Base-by-base conservation (phyloP, 192 early-diverging fungal species). In the Coemansia sp. region DNA sequence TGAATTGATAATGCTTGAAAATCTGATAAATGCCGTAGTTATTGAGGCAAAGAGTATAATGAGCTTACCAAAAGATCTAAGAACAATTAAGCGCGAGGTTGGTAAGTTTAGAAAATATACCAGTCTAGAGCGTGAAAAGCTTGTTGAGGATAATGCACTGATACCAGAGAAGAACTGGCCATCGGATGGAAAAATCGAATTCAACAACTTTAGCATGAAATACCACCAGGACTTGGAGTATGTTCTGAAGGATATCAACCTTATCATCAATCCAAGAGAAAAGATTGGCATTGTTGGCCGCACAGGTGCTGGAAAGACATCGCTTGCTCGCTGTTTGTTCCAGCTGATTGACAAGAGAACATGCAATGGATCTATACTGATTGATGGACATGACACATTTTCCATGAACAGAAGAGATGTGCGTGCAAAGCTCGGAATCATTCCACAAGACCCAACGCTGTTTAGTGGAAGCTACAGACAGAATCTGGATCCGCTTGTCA, bases 401-500 rank as follows among this genome's bases (percentile, higher is more conserved):
- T 85, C 32, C 32, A 32, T 32, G 32, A 32, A 32, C 32, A 80
- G 94, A 18, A 79, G 85, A 1, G 65, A 71, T 37, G 70, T 95
- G 37, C 81, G 95, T 16, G 44, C 70, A n/a, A 44, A 63, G 11
- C 39, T 77, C 3, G 75, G 65, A 13, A 63, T 63, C 79, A 47
- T 84, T 75, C 90, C 91, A 39, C 91, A 93, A 4, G 32, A 32
- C 2, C 32, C 32, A 32, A 32, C 32, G 32, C 32, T 92, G 50
- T 88, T 93, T 50, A 74, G 74, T 38, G 89, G 89, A 9, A 85
- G 89, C 9, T 74, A 94, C 38, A 81, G 94, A 6, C 84, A 83
- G 41, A 94, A 95, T 72, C 67, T 95, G 63, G 94, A 97, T 62
- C 93, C 93, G 0, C 86, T 93, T 62, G 74, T 79, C 21, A 80